A percentile compares a stretch with the other conserved stretches of the same genome.
These are phyloP conservation scores for Atkinsonella hypoxylon DNA, from an alignment of 2,329 filamentous ascomycete genomes.

Conservation along the genomic window DNA sequence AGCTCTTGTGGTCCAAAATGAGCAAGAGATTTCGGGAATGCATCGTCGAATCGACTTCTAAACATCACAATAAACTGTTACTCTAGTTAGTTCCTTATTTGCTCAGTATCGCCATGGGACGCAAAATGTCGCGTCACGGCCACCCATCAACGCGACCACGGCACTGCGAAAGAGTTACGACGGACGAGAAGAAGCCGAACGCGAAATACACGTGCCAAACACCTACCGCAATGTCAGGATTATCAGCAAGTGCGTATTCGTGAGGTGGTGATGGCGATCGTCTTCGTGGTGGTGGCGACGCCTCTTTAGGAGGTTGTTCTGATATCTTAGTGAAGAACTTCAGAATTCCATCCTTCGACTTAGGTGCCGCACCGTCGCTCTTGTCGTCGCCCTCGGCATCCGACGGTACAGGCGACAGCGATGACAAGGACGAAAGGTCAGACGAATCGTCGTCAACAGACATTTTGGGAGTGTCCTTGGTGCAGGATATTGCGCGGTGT, in stretches of 20 bases:
- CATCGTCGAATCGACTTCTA: slow-evolving; percentile 80
- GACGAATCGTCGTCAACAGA: slow-evolving; percentile 50
- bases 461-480: slow-evolving; percentile 28
- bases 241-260: slow-evolving; percentile 81
- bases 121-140: slow-evolving; percentile 43
- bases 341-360: slow-evolving; percentile 47
- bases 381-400: slow-evolving; percentile 39
- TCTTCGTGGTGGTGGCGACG: slow-evolving; percentile 59
- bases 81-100: slow-evolving; percentile 3
- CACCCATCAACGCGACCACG: slow-evolving; percentile 7
- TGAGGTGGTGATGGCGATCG: slow-evolving; percentile 80
- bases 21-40: slow-evolving; percentile 73
- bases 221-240: slow-evolving; percentile 84
- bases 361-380: slow-evolving; percentile 20
- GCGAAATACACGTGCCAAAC: slow-evolving; percentile 3
- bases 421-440: slow-evolving; percentile 48
- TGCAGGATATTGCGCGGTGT: slow-evolving; percentile 15
- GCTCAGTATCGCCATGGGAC: slow-evolving; percentile 19
- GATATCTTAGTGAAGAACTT: slow-evolving; percentile 55
- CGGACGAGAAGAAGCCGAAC: neutral
- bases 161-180: neutral
- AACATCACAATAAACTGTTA: slow-evolving; percentile 95
- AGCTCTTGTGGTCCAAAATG: slow-evolving; percentile 94
- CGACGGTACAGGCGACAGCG: slow-evolving; percentile 31
- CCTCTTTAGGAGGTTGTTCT: slow-evolving; percentile 40